Base-by-base conservation (phyloP, 1,284 basidiomycete species). In the Phellopilus nigrolimitatus region DNA sequence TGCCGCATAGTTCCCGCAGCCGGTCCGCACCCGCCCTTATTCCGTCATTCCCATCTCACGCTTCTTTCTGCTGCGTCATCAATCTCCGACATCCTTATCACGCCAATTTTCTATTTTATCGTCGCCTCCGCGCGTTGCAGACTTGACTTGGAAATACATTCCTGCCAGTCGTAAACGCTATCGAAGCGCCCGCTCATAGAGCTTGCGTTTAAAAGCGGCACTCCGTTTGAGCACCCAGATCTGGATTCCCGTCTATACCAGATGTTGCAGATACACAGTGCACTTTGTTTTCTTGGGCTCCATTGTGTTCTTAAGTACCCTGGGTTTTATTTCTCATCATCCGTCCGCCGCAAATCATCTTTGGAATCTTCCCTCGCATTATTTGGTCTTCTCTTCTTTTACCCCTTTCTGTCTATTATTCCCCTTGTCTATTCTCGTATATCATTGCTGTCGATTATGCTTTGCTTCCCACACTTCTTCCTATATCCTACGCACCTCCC, bases 401-500 rank as follows among this genome's bases (percentile, higher is more conserved):
- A 6, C 13, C 8, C 46, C 8, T 6, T 15, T n/a, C 31, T n/a
- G 10, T 7, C 6, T 33, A 12, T 33, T 33, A 12, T 33, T 33
- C 31, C 2, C 10, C 34, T 17, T 37, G 34, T 37, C 34, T 37
- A 37, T 37, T 37, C 19, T 8, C 34, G 8, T 37, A 15, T 37
- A 37, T 37, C 19, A 37, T 49, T 42, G 48, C 48, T 49, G 39
- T 49, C 48, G 48, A 49, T 28, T 42, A 33, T 49, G 38, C 38
- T 49, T 42, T 49, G 38, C 48, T 49, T 34, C 31, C 6, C 22
- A 31, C 28, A 17, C 31, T 17, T 25, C 1, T 12, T 33, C 28
- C 9, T 19, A 21, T 46, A 24, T 33, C 8, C 30, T 46, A 34
- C 33, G 22, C 24, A 44, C 31, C n/a, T 17, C 19, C 30, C 28